Base-by-base conservation (phyloP, 2,329 filamentous ascomycete genomes). In the Cladophialophora carrionii region DNA sequence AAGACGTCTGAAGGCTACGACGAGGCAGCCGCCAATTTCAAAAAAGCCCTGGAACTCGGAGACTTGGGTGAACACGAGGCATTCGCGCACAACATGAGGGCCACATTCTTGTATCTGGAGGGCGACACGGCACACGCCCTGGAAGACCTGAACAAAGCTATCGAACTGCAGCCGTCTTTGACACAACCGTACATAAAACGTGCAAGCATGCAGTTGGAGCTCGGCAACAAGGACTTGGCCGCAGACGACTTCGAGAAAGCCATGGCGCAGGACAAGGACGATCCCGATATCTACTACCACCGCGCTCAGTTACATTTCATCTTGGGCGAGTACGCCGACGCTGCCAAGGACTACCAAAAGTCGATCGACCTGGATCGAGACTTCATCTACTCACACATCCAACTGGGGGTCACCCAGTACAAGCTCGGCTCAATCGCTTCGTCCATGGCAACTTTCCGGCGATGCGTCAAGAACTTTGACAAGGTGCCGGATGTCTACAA, bases 361-460 rank as follows among this genome's bases (percentile, higher is more conserved):
- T 98, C 95, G 2, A 99, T 99, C 74, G 95, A 99, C 73, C 86
- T 99, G 32, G 95, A 99, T 82, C 86, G 88, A 72, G 88, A 91
- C 72, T 99, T 99, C 80, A 99, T 99, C 82, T 99, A 96, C 85
- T 98, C 94, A 7, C 95, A 99, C 81, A 99, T 99, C 74, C 95
- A 99, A 80, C 90, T 99, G 51, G 95, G 95, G 78, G 95, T 99
- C 59, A 99, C 95, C 57, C 95, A 99, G 80, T 99, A 99, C 84
- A 99, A 99, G 88, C 96, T 98, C 90, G 95, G 95, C 72, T 96
- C 92, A 32, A 90, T 99, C 64, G 95, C 95, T 7, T 97, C 93
- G 8, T 96, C 93, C 54, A 98, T 98, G 92, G 94, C 95, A 41
- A 99, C 95, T 5, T 98, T 99, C 88, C 88, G 94, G 73, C 87